These are phyloP conservation scores for Candida vartiovaarae DNA, from an alignment of 805 yeast genomes.

Conservation along the genomic window DNA sequence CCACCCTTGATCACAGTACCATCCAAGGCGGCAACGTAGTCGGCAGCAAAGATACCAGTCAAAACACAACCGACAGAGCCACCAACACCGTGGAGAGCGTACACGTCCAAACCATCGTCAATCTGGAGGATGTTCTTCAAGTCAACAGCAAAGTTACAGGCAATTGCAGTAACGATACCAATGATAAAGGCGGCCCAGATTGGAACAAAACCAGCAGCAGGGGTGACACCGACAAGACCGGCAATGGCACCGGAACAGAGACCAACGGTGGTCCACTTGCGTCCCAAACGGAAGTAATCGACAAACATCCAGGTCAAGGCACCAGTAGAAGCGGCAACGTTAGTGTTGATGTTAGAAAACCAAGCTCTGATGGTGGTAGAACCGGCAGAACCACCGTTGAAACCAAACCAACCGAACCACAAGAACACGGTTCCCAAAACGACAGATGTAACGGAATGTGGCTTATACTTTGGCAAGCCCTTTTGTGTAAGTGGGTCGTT, in stretches of 20 bases:
- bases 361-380: constrained; percentile 88
- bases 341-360: constrained; percentile 91
- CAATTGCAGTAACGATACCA: constrained; percentile 69
- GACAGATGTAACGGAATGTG: constrained; percentile 86
- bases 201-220: constrained; percentile 96
- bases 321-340: constrained; percentile 89
- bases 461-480: constrained; percentile 82
- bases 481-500: constrained; percentile 51
- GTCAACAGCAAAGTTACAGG: constrained; percentile 83
- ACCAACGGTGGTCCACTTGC: constrained; percentile 90
- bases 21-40: constrained; percentile 80
- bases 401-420: constrained; percentile 99
- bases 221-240: constrained; percentile 92
- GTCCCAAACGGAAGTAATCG: constrained; percentile 74
- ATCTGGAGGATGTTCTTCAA: constrained; percentile 62
- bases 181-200: constrained; percentile 82
- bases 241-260: constrained; percentile 91
- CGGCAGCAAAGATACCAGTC: constrained; percentile 91
- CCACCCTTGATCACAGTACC: constrained; percentile 75
- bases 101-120: constrained; percentile 94
- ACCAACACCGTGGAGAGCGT: constrained; percentile 91
- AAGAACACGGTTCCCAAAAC: constrained; percentile 90
- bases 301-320: constrained; percentile 92
- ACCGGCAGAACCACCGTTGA: constrained; percentile 98
- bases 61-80: constrained; percentile 77